A percentile compares a stretch with the other conserved stretches of the same genome.
Conservation (phyloP, 2,329 filamentous ascomycete species). For the Coniochaeta pulveracea region DNA sequence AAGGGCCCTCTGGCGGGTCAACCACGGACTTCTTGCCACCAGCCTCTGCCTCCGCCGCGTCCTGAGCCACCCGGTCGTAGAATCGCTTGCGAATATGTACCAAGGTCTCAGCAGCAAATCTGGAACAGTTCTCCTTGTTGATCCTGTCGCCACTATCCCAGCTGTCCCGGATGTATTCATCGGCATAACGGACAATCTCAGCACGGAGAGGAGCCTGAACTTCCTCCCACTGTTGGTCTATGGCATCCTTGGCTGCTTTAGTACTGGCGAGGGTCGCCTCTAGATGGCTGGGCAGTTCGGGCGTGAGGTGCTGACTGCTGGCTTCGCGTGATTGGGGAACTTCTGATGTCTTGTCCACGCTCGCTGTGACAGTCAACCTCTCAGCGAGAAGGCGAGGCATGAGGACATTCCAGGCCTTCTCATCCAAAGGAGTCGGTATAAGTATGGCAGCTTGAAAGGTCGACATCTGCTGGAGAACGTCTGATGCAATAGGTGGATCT, state of each 20-base stretch:
- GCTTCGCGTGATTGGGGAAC: neutral
- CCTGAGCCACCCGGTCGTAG: constrained; percentile 46
- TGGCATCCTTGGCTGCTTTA: constrained; percentile 43
- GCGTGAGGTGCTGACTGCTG: constrained; percentile 9
- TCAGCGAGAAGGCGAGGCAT: constrained; percentile 57
- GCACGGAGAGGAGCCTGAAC: constrained; percentile 56
- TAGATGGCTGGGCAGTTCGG: constrained; percentile 9
- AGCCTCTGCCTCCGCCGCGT: constrained; percentile 33
- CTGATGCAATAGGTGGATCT: constrained; percentile 51
- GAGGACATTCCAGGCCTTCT: constrained; percentile 58
- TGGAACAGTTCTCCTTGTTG: constrained; percentile 49
- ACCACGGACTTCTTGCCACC: constrained; percentile 29
- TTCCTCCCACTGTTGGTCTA: constrained; percentile 62
- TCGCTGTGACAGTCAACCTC: too few relatives aligned
- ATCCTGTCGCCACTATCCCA: constrained; percentile 57
- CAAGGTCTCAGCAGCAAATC: constrained; percentile 63
- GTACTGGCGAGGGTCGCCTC: constrained; percentile 17
- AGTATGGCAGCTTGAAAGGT: constrained; percentile 65
- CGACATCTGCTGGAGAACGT: constrained; percentile 56
- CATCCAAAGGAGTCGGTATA: constrained; percentile 55
- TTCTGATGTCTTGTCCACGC: constrained; percentile 21
- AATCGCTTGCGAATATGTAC: constrained; percentile 57
- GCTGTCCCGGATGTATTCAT: constrained; percentile 53
- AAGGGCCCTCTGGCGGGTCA: constrained; percentile 41
- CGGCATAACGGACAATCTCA: constrained; percentile 54